Evolutionary conservation across 371 early-diverging fungal genomes (phyloP).

Genomic region (Actinomortierella wolfii): DNA sequence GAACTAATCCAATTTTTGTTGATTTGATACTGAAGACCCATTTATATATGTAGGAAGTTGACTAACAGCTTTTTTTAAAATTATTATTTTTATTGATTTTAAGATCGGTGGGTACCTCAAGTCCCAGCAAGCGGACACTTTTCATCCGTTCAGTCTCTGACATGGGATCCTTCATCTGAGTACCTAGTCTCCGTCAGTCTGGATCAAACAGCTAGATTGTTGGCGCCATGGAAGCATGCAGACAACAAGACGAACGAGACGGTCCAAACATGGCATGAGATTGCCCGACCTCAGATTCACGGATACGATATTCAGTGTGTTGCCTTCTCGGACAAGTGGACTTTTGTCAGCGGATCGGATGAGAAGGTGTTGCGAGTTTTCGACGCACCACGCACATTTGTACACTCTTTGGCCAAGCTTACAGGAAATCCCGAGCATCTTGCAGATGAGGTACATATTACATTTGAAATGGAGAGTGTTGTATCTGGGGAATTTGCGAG

Average conservation of each 20-base stretch:
- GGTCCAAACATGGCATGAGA: constrained; percentile 85
- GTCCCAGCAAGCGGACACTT: constrained; percentile 84
- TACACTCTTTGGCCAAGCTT: constrained; percentile 61
- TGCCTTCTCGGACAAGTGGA: constrained; percentile 75
- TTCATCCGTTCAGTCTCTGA: constrained; percentile 71
- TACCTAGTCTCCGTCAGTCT: constrained; percentile 78
- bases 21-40: constrained; percentile 1
- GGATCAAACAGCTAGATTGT: constrained; percentile 91
- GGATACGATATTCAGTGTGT: constrained; percentile 93
- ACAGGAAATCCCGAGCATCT: constrained; percentile 51
- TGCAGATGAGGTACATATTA: constrained; percentile 46
- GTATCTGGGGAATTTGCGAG: neutral
- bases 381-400: constrained; percentile 85
- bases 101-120: constrained; percentile 69
- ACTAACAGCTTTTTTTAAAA: neutral
- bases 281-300: constrained; percentile 95
- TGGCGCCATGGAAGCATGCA: constrained; percentile 69
- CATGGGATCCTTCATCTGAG: constrained; percentile 84
- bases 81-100: too few species aligned
- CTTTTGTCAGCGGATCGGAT: constrained; percentile 91
- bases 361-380: constrained; percentile 95
- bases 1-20: neutral
- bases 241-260: constrained; percentile 14
- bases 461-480: too few species aligned
- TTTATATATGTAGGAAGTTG: neutral